phyloP scores from a whole-genome alignment of 306 rosid genomes.

The Notholithocarpus densiflorus region DNA sequence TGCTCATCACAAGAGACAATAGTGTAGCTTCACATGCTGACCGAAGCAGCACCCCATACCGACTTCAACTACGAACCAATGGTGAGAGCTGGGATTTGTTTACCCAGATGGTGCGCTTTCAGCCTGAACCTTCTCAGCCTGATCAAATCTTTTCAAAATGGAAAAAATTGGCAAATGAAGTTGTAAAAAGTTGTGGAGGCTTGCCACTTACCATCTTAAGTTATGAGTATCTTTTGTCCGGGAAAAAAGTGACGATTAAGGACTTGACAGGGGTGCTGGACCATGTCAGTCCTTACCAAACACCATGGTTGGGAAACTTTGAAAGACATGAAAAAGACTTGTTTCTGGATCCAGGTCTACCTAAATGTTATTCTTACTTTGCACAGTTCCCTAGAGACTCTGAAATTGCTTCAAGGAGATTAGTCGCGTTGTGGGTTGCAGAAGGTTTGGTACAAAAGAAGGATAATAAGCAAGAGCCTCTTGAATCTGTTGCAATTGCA shows the following conservation, averaged over 20 bases:
- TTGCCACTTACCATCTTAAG: slow-evolving; percentile 29
- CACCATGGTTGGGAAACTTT: background rate
- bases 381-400: slow-evolving; percentile 21
- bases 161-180: slow-evolving; percentile 19
- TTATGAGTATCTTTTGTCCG: slow-evolving; percentile 19
- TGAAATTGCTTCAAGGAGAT: slow-evolving; percentile 38
- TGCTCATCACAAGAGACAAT: slow-evolving; percentile 19
- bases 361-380: background rate
- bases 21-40: slow-evolving; percentile 14
- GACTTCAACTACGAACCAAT: slow-evolving; percentile 26
- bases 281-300: background rate
- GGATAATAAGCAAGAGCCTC: background rate
- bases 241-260: background rate
- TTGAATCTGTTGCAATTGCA: slow-evolving; percentile 13
- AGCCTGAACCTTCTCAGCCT: too few species aligned
- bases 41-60: background rate
- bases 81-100: slow-evolving; percentile 30
- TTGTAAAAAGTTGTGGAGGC: slow-evolving; percentile 26
- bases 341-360: background rate
- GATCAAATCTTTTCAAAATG: background rate
- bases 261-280: slow-evolving; percentile 2
- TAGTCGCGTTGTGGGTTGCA: slow-evolving; percentile 38
- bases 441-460: slow-evolving; percentile 13
- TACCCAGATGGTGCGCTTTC: slow-evolving; percentile 17
- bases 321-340: background rate